phyloP scores from a whole-genome alignment of 2,329 filamentous ascomycete genomes.

The Beauveria australis region DNA sequence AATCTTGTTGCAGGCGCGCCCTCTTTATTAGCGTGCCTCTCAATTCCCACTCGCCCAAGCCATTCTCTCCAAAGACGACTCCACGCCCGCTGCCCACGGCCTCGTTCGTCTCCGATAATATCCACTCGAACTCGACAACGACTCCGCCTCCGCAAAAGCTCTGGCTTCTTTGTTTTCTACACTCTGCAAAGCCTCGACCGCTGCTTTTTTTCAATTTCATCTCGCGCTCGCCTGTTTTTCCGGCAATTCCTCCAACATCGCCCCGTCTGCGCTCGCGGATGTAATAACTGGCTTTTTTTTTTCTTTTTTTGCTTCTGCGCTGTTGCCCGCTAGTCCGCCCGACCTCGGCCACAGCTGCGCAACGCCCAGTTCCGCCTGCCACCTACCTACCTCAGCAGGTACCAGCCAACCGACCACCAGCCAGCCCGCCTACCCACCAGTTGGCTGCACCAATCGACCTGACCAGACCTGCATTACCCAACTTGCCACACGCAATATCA shows the following conservation, averaged over 20 bases:
- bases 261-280: neutral
- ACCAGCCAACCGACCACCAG: neutral
- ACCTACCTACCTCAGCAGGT: too few species aligned
- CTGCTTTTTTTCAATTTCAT: neutral
- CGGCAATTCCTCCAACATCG: neutral
- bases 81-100: neutral
- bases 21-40: neutral
- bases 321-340: neutral
- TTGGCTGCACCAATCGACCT: neutral
- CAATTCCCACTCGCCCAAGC: too few species aligned
- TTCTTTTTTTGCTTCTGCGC: neutral
- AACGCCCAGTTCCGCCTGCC: neutral
- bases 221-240: neutral
- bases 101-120: neutral
- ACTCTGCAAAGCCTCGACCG: neutral
- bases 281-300: neutral
- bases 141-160: constrained; percentile 1
- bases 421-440: neutral
- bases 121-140: neutral
- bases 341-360: neutral
- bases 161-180: neutral
- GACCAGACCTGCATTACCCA: neutral
- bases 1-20: neutral
- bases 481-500: neutral
- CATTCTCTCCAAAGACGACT: too few species aligned